Percentiles rank a stretch among this genome's conserved stretches.
These are phyloP conservation scores for Emmonsiellopsis sp. DNA, from an alignment of 2,329 filamentous ascomycete species.

Conservation along the genomic window DNA sequence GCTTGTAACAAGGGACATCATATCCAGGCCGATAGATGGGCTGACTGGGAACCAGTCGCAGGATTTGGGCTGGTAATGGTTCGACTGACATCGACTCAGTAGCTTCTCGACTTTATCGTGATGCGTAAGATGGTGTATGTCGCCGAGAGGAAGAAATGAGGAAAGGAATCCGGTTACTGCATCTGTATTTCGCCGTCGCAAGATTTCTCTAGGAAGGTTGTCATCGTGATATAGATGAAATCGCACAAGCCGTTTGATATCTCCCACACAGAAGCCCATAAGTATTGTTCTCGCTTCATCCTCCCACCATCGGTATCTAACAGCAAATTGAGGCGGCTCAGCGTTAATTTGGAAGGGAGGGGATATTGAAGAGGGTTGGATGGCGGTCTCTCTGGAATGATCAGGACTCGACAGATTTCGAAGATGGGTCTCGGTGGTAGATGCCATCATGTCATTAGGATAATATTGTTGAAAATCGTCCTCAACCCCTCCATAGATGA, in stretches of 20 bases:
- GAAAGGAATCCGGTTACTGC: conserved; percentile 25
- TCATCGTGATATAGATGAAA: conserved; percentile 28
- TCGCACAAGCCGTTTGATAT: conserved; percentile 28
- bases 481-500: neutral
- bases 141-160: conserved; percentile 19
- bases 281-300: conserved; percentile 29
- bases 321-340: conserved; percentile 20
- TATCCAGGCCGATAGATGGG: conserved; percentile 13
- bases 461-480: neutral
- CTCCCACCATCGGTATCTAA: conserved; percentile 32
- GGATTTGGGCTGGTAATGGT: conserved; percentile 13
- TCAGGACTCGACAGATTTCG: neutral
- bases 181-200: conserved; percentile 23
- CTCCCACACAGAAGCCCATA: conserved; percentile 28
- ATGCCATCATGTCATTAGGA: neutral
- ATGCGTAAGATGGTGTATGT: conserved; percentile 23
- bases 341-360: conserved; percentile 3
- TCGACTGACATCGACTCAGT: conserved; percentile 22
- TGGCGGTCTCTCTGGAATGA: neutral
- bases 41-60: conserved; percentile 30
- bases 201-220: conserved; percentile 24
- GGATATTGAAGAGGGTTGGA: neutral
- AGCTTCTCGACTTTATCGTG: conserved; percentile 32
- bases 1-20: conserved; percentile 20
- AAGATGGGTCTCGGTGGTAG: neutral